A percentile compares a stretch with the other conserved stretches of the same genome.
Evolutionary conservation across 257 asterid genomes (phyloP).

Genomic region (Parsonsia alboflavescens): DNA sequence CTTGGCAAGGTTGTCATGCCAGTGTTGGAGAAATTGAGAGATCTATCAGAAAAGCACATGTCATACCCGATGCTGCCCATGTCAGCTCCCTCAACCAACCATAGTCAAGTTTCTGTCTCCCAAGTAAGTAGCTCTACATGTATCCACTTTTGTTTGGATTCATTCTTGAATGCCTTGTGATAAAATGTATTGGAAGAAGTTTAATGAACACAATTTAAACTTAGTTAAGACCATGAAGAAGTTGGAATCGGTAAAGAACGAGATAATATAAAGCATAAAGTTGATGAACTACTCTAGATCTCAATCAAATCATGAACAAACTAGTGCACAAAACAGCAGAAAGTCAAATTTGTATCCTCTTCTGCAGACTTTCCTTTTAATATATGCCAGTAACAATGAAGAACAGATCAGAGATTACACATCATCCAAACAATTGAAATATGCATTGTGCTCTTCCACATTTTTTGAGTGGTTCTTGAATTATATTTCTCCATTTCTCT

Average conservation of each 20-base stretch:
- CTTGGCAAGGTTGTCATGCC: constrained; percentile 74
- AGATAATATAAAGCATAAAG: background rate
- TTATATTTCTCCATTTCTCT: background rate
- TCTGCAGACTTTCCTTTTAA: background rate
- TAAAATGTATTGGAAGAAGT: background rate
- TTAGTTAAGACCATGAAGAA: background rate
- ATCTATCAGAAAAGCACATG: constrained; percentile 49
- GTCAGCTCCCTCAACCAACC: constrained; percentile 34
- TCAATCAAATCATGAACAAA: background rate
- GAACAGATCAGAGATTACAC: background rate
- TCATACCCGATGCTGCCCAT: constrained; percentile 16
- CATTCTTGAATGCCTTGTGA: background rate
- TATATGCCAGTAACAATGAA: background rate
- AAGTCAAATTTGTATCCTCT: background rate
- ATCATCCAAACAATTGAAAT: background rate
- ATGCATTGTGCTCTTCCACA: background rate
- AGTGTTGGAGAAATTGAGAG: constrained; percentile 49
- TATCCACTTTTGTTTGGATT: background rate
- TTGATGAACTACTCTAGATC: background rate
- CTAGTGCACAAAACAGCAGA: background rate
- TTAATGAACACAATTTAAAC: background rate
- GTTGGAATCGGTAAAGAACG: too few species aligned
- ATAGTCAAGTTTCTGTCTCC: constrained; percentile 59
- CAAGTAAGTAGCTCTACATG: constrained; percentile 38
- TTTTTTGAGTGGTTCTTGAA: background rate